phyloP scores from a whole-genome alignment of 345 rosid species.

The Aegle marmelos region DNA sequence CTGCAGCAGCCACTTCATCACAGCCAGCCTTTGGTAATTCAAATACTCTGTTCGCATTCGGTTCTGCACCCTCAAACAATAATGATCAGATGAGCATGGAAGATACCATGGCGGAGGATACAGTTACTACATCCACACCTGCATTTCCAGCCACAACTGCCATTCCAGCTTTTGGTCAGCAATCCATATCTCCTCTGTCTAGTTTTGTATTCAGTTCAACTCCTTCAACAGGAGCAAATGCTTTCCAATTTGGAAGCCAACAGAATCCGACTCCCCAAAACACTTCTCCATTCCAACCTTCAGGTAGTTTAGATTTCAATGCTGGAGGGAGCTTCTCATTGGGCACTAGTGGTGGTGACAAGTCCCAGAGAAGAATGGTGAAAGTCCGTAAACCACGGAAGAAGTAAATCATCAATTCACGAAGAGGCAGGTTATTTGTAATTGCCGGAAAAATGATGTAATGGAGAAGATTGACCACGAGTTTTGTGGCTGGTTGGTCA shows the following conservation, averaged over 20 bases:
- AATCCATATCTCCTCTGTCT: slow-evolving; percentile 32
- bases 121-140: slow-evolving; percentile 50
- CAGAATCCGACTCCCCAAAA: slow-evolving; percentile 42
- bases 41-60: slow-evolving; percentile 43
- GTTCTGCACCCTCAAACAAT: slow-evolving; percentile 44
- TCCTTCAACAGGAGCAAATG: slow-evolving; percentile 39
- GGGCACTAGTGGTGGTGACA: slow-evolving; percentile 72
- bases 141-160: slow-evolving; percentile 37
- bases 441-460: slow-evolving; percentile 21
- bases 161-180: slow-evolving; percentile 50
- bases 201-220: slow-evolving; percentile 39
- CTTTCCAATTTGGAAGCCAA: slow-evolving; percentile 72
- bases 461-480: not conserved
- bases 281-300: slow-evolving; percentile 57
- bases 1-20: slow-evolving; percentile 40
- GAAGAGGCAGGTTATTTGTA: not conserved
- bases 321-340: slow-evolving; percentile 82
- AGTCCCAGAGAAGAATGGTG: slow-evolving; percentile 52
- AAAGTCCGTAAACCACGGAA: slow-evolving; percentile 46
- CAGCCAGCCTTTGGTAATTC: slow-evolving; percentile 50
- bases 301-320: slow-evolving; percentile 58
- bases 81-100: slow-evolving; percentile 83
- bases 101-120: slow-evolving; percentile 99
- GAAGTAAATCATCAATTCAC: slow-evolving; percentile 31
- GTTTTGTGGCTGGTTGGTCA: not conserved